phyloP scores from a whole-genome alignment of 352 stramenopile genomes.

The Lagenidium giganteum region DNA sequence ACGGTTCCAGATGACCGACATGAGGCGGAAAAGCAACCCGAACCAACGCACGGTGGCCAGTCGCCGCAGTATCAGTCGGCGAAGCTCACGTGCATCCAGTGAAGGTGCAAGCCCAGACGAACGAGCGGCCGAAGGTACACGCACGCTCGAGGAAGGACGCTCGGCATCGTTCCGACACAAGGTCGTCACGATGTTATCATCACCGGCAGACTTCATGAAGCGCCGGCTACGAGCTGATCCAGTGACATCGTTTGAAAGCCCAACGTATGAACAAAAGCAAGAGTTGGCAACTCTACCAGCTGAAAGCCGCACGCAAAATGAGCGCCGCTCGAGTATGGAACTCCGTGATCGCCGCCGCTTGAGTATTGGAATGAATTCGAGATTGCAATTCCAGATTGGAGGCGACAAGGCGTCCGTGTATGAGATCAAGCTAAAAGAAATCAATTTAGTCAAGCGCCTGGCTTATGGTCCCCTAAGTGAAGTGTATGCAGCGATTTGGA shows the following conservation, averaged over 20 bases:
- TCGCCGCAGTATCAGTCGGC: background rate
- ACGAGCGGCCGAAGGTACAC: background rate
- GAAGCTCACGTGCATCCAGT: background rate
- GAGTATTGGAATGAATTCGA: constrained; percentile 52
- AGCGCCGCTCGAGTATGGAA: constrained; percentile 49
- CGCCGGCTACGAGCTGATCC: constrained; percentile 10
- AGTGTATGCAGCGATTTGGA: constrained; percentile 73
- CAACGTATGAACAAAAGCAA: constrained; percentile 49
- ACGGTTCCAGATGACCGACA: too few relatives aligned
- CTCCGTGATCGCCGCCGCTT: constrained; percentile 49
- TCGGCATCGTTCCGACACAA: constrained; percentile 12
- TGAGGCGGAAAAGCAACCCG: too few relatives aligned
- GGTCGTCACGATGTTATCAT: constrained; percentile 8
- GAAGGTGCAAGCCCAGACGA: background rate
- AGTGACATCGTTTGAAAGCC: constrained; percentile 43
- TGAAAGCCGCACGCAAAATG: constrained; percentile 51
- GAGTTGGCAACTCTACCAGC: constrained; percentile 47
- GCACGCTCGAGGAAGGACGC: constrained; percentile 4
- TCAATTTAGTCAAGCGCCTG: constrained; percentile 69
- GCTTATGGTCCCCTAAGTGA: constrained; percentile 63
- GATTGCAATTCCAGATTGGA: constrained; percentile 64
- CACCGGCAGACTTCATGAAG: background rate
- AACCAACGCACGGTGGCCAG: background rate
- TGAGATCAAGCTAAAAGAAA: constrained; percentile 74
- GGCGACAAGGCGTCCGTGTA: constrained; percentile 71